Base-by-base conservation (phyloP, 139 green algal genomes). In the Pleodorina starrii region DNA sequence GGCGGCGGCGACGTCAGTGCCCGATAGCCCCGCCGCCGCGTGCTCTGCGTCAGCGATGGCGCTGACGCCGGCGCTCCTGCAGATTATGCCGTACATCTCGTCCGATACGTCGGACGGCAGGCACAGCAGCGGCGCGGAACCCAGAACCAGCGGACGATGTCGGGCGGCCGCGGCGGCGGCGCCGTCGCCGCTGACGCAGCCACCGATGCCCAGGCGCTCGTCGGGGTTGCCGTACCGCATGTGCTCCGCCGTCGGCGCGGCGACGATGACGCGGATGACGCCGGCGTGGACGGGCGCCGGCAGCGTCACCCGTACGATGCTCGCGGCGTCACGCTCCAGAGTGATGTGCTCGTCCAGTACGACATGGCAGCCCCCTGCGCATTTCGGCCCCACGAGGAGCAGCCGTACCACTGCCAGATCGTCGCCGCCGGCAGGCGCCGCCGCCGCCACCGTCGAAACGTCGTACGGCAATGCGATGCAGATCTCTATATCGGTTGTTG, bases 321-420 rank as follows among this genome's bases (percentile, higher is more conserved):
- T 86, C n/a, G 36, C 54, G 38, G 57, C 57, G 79, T 40, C 59
- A 21, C 79, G 29, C 38, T 59, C 38, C 59, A 86, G 29, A 0
- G 10, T 42, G 0, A 59, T 25, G 21, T 59, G 57, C 59, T 86
- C 79, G 54, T 86, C 79, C 42, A 85, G 51, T 16, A 85, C 19
- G 14, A 85, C 35, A 29, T 73, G 25, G 46, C n/a, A 51, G 10
- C 32, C 51, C n/a, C 48, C n/a, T 19, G 48, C 16, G 35, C 12
- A 32, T 23, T 72, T 51, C 17, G 51, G 40, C 5, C 32, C 36
- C 27, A 85, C 78, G n/a, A 85, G 54, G 36, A 85, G 57, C 17
- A 85, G 35, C 78, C 78, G 78, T 54, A 85, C 48, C 25, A 66
- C 76, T 9, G 48, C 68, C n/a, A 73, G 32, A 66, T 66, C 29